Evolutionary conservation across 345 rosid species (phyloP), one percentile per base, ranked within the genome.

Genomic region (Erodium maritimum): DNA sequence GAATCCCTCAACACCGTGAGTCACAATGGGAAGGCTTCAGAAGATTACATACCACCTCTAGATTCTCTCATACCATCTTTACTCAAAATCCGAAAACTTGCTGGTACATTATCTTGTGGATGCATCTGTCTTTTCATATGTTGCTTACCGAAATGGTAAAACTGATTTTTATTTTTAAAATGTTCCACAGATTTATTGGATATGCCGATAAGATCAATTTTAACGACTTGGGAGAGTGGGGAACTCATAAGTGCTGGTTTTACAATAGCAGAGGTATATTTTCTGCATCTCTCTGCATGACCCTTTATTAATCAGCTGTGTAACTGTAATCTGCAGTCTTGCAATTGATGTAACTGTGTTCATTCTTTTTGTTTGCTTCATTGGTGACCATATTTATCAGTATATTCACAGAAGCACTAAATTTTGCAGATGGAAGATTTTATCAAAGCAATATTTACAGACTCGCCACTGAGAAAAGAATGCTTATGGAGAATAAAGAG

Each of bases 381-480:
- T 29, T 5, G 9, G 37, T 29, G 9, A 29, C 37, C 37, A 29
- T 29, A 29, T 29, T 4, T 29, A 6, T 42, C 18, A 10, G 22
- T 51, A 52, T 17, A 33, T 42, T 58, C 19, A 29, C 37, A 29
- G 8, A 29, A 58, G 56, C 19, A 16, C 52, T 52, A 23, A 16
- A 55, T 45, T 56, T 62, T 66, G 69, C 90, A 93, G 97, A 75
- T 87, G 67, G 70, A 73, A 69, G 95, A 85, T 74, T 80, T 93
- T 62, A 83, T 89, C 65, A 79, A 78, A 75, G 91, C 99, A 48
- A 87, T 82, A 76, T 89, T 87, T 69, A 65, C 96, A 0, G 97
- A 89, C 73, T 89, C 99, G 0, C 71, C 95, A 18, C 63, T 93
- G 71, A 80, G 97, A 66, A 89, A 85, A 80, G 99, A 89, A 69